Conservation (phyloP, 352 stramenopile species). For the Pythium rishiriense region DNA sequence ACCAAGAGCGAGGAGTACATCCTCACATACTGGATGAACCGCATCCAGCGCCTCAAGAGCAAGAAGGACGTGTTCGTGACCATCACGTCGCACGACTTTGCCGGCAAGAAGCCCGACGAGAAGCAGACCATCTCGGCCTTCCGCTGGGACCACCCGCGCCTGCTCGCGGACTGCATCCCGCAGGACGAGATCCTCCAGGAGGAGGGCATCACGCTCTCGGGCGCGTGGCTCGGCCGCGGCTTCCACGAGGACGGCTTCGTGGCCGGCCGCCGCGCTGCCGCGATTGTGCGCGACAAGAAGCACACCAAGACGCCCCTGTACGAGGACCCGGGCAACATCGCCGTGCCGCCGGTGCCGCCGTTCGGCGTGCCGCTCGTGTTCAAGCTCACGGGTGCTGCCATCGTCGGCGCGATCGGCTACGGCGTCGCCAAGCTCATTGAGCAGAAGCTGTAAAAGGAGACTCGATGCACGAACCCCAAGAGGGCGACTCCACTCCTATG, state of each 20-base stretch:
- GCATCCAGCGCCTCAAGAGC: conserved; percentile 84
- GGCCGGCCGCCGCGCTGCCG: conserved; percentile 70
- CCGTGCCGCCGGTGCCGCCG: conserved; percentile 64
- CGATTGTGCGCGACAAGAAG: conserved; percentile 78
- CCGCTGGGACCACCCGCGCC: conserved; percentile 83
- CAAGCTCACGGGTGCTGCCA: conserved; percentile 49
- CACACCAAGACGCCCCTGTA: conserved; percentile 72
- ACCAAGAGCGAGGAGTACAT: conserved; percentile 84
- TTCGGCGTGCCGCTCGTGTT: conserved; percentile 74
- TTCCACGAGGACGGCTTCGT: conserved; percentile 90
- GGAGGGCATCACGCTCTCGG: conserved; percentile 80
- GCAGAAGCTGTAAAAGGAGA: conserved; percentile 22
- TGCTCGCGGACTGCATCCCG: conserved; percentile 82
- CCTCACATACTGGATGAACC: conserved; percentile 90
- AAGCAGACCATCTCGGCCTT: conserved; percentile 69
- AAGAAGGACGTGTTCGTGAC: conserved; percentile 88
- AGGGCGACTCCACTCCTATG: too few relatives aligned
- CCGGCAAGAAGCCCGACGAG: conserved; percentile 50
- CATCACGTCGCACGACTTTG: conserved; percentile 79
- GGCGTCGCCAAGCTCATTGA: conserved; percentile 62
- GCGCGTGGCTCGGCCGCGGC: conserved; percentile 76
- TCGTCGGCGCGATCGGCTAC: conserved; percentile 63
- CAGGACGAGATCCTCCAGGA: conserved; percentile 87
- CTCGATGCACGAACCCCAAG: too few relatives aligned
- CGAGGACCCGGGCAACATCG: conserved; percentile 82